These are phyloP conservation scores for Pulveroboletus sp. DNA, from an alignment of 768 basidiomycete genomes.

Conservation along the genomic window DNA sequence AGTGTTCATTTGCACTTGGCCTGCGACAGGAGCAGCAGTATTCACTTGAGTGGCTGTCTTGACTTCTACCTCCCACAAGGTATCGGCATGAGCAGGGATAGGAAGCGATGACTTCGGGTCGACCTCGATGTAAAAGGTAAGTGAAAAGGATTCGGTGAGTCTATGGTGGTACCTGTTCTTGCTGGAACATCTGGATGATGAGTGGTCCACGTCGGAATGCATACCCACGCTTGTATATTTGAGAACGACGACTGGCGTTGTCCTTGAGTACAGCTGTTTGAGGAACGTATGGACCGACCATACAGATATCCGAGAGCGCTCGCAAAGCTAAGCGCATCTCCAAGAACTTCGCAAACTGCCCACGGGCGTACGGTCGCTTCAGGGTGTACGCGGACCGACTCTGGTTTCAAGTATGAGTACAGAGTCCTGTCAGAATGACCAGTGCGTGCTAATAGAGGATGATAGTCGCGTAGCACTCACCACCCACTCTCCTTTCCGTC, in stretches of 20 bases:
- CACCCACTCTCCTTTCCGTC: constrained; percentile 53
- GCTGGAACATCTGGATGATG: constrained; percentile 80
- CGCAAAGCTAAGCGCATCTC: constrained; percentile 78
- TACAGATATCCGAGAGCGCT: constrained; percentile 75
- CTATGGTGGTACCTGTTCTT: constrained; percentile 59
- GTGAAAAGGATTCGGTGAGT: background rate
- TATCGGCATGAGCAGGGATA: constrained; percentile 73
- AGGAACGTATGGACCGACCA: constrained; percentile 20
- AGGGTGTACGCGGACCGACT: constrained; percentile 77
- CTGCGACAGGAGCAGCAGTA: constrained; percentile 43
- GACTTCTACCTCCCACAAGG: constrained; percentile 85
- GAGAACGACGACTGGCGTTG: constrained; percentile 52
- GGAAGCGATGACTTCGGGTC: constrained; percentile 73
- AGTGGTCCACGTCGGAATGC: constrained; percentile 67
- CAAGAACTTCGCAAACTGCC: constrained; percentile 73
- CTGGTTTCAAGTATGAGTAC: constrained; percentile 79
- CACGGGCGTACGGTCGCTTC: constrained; percentile 86
- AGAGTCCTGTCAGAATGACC: constrained; percentile 49
- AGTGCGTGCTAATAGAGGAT: background rate
- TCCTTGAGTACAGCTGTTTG: constrained; percentile 2
- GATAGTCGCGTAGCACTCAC: constrained; percentile 35
- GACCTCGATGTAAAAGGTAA: constrained; percentile 41
- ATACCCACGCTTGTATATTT: constrained; percentile 81
- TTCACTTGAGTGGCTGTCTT: constrained; percentile 77
- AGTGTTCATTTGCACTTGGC: constrained; percentile 58